Evolutionary conservation across 2,329 filamentous ascomycete species (phyloP), one percentile per base, ranked within the genome.

Genomic region (Penicillium psychrosexuale): DNA sequence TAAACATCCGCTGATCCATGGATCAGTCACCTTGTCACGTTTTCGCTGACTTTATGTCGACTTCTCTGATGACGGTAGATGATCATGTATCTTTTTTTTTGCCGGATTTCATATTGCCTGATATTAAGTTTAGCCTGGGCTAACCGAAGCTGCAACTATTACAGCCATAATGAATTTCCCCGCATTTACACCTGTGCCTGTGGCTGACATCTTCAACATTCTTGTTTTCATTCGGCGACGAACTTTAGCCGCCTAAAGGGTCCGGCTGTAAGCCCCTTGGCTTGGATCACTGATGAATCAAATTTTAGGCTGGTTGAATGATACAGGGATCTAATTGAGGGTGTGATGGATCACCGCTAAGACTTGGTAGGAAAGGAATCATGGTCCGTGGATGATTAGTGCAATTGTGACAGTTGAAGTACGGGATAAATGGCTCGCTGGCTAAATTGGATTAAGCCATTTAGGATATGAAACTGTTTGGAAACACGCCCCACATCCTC

Each of bases 361-460:
- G 13, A 39, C 39, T 15, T 24, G 17, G 7, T 38, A 15, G 15
- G 27, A 39, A 54, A 47, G 13, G 13, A 22, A 34, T 9, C n/a
- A 19, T 27, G 27, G 28, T 13, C 34, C 28, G 28, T 38, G 5
- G 12, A 30, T 17, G 19, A 17, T 22, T 45, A 12, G 33, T 38
- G 9, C 33, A 46, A 31, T n/a, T 8, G 12, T 19, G 19, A 28
- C 8, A 11, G 6, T 7, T 30, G 19, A 22, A n/a, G 33, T 28
- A 28, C 19, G 39, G 52, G 39, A 34, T 54, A 45, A 54, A 54
- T 45, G 37, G 44, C 6, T 27, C 22, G 24, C 5, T 50, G 52
- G 52, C 11, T 51, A 54, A 54, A 54, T 54, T 38, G n/a, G 39
- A 12, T 12, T 11, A 45, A 45, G 46, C 45, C 47, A 45, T 19